A percentile compares a stretch with the other conserved stretches of the same genome.
Evolutionary conservation across 768 basidiomycete genomes (phyloP).

Genomic region (Lenzites betulinus): DNA sequence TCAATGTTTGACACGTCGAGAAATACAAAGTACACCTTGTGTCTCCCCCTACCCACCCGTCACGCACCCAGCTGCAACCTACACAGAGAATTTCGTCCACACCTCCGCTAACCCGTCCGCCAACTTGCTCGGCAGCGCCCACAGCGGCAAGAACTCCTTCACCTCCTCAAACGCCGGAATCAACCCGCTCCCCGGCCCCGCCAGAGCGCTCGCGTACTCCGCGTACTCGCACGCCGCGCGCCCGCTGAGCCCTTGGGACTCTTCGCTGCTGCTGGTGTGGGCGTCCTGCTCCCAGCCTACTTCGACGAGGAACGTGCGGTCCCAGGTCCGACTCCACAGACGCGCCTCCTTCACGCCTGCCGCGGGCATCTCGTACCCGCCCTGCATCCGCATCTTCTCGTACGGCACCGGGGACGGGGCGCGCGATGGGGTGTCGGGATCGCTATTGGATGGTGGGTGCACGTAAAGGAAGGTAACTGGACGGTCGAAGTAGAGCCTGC

Average conservation of each 20-base stretch:
- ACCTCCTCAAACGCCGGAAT: slow-evolving; percentile 76
- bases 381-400: slow-evolving; percentile 35
- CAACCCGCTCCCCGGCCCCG: slow-evolving; percentile 34
- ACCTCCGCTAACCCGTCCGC: slow-evolving; percentile 63
- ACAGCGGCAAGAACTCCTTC: slow-evolving; percentile 61
- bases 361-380: slow-evolving; percentile 41
- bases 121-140: slow-evolving; percentile 63
- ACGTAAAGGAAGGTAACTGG: slow-evolving; percentile 47
- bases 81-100: slow-evolving; percentile 37
- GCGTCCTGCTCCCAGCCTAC: slow-evolving; percentile 47
- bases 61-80: no score
- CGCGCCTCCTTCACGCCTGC: slow-evolving; percentile 43
- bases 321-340: slow-evolving; percentile 68
- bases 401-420: slow-evolving; percentile 2
- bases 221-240: slow-evolving; percentile 64
- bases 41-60: no score
- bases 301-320: slow-evolving; percentile 51
- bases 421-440: slow-evolving; percentile 1
- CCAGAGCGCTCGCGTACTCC: slow-evolving; percentile 58
- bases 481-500: slow-evolving; percentile 59
- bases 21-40: no score
- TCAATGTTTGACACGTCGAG: no score
- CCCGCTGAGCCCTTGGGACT: slow-evolving; percentile 33
- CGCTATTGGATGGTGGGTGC: slow-evolving; percentile 38
- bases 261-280: slow-evolving; percentile 1